Conservation (phyloP, 345 rosid genomes). For the Jatropha curcas region DNA sequence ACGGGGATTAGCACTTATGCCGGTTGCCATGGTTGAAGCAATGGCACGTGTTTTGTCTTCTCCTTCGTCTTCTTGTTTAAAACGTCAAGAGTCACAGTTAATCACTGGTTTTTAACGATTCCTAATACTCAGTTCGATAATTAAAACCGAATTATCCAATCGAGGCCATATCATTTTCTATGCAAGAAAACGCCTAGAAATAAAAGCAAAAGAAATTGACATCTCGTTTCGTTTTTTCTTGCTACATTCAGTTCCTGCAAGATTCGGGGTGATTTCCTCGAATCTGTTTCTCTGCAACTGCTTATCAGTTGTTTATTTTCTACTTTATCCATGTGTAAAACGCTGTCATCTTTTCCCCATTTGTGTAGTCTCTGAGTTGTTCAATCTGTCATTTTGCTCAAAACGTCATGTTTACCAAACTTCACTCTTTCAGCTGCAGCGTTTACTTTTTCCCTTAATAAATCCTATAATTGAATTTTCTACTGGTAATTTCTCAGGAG, state of each 20-base stretch:
- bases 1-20: slow-evolving; percentile 10
- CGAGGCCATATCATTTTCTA: too few relatives aligned
- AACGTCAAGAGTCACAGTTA: too few relatives aligned
- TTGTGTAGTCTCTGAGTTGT: slow-evolving; percentile 23
- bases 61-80: too few relatives aligned
- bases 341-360: neutral
- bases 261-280: slow-evolving; percentile 4
- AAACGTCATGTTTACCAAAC: slow-evolving; percentile 1
- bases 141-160: too few relatives aligned
- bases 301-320: too few relatives aligned
- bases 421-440: neutral
- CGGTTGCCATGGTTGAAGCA: neutral
- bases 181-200: neutral
- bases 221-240: neutral
- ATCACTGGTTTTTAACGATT: neutral
- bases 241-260: neutral
- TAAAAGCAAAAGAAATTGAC: neutral
- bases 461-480: neutral
- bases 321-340: too few relatives aligned
- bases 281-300: neutral
- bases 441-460: slow-evolving; percentile 4
- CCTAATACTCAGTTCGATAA: neutral
- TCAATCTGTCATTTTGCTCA: slow-evolving; percentile 31
- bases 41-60: slow-evolving; percentile 14
- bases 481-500: neutral